A percentile compares a stretch with the other conserved stretches of the same genome.
Conservation (phyloP, 768 basidiomycete genomes). For the Russula abietina region DNA sequence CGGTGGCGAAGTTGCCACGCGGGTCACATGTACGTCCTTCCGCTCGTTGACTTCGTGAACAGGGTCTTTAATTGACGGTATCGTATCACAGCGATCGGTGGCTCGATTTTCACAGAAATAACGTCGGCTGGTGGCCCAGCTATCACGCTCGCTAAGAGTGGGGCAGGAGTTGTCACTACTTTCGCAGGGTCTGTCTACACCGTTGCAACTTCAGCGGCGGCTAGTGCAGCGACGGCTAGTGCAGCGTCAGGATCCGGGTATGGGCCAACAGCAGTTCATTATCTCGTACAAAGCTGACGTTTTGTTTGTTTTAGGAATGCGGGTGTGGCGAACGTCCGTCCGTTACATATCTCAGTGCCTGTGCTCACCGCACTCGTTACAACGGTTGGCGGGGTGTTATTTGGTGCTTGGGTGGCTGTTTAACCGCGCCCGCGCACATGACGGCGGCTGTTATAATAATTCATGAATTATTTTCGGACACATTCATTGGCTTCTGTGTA, state of each 20-base stretch:
- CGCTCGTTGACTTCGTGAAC: too few species aligned
- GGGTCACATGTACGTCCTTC: conserved; percentile 20
- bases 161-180: conserved; percentile 17
- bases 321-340: conserved; percentile 3
- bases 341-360: conserved; percentile 3
- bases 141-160: conserved; percentile 23
- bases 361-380: conserved; percentile 18
- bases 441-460: neutral
- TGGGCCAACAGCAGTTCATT: neutral
- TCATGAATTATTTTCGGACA: neutral
- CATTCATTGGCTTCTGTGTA: neutral
- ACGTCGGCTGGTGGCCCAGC: conserved; percentile 19
- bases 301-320: neutral
- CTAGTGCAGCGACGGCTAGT: too few species aligned
- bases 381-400: conserved; percentile 13
- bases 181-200: conserved; percentile 24
- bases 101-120: conserved; percentile 18
- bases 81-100: conserved; percentile 16
- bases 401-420: conserved; percentile 22
- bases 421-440: neutral
- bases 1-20: conserved; percentile 2
- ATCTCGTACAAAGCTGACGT: neutral
- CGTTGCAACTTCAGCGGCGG: conserved; percentile 18
- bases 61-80: neutral
- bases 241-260: neutral